Conservation (phyloP, 2,329 filamentous ascomycete genomes). For the Clonostachys sp. region DNA sequence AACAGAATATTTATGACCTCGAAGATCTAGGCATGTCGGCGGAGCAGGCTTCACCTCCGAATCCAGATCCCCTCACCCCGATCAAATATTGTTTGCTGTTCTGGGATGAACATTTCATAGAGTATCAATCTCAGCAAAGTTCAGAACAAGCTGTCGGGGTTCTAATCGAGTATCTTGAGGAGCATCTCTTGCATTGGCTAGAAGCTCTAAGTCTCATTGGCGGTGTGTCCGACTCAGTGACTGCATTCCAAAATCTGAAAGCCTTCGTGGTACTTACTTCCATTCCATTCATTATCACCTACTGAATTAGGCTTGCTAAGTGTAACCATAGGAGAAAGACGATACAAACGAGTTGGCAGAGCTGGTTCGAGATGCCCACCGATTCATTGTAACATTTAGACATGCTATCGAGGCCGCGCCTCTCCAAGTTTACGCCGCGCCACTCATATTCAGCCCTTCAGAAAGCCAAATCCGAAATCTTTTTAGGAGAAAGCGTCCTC, state of each 20-base stretch:
- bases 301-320: too few species aligned
- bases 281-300: too few species aligned
- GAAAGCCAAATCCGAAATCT: slow-evolving; percentile 10
- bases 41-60: slow-evolving; percentile 3
- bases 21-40: slow-evolving; percentile 2
- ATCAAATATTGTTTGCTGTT: slow-evolving; percentile 8
- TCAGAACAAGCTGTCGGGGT: too few species aligned
- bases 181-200: slow-evolving; percentile 33
- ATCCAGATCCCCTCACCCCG: slow-evolving; percentile 8
- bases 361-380: slow-evolving; percentile 18
- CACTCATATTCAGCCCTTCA: slow-evolving; percentile 22
- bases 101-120: slow-evolving; percentile 10
- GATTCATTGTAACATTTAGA: slow-evolving; percentile 17
- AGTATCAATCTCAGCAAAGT: neutral
- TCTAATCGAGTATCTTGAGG: slow-evolving; percentile 18
- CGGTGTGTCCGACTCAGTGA: too few species aligned
- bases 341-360: too few species aligned
- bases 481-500: slow-evolving; percentile 1
- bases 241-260: too few species aligned
- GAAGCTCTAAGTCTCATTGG: slow-evolving; percentile 28
- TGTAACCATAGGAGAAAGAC: too few species aligned
- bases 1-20: slow-evolving; percentile 27
- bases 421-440: slow-evolving; percentile 23
- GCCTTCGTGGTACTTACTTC: too few species aligned
- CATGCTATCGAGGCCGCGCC: slow-evolving; percentile 16